Conservation (phyloP, 495 filamentous ascomycete species). For the Parathielavia appendiculata region DNA sequence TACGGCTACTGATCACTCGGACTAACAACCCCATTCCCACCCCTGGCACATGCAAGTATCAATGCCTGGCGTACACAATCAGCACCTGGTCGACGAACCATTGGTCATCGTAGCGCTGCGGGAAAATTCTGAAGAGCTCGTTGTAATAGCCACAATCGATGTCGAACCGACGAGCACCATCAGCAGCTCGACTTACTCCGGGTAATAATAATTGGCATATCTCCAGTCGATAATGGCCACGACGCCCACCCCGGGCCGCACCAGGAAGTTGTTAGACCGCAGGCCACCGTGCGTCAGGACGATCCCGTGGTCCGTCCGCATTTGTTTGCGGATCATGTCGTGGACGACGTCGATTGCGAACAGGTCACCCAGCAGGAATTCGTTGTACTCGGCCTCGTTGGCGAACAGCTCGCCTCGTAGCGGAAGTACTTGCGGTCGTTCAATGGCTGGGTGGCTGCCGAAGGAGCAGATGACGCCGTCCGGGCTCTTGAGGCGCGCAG, state of each 20-base stretch:
- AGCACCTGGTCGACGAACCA: background rate
- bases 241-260: background rate
- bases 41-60: too few relatives aligned
- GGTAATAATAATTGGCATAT: background rate
- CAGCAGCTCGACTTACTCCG: slow-evolving; percentile 4
- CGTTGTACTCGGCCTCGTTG: slow-evolving; percentile 1
- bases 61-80: too few relatives aligned
- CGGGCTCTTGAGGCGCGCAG: slow-evolving; percentile 4
- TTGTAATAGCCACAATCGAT: background rate
- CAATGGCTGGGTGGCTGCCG: background rate
- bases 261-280: background rate
- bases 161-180: background rate
- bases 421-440: background rate
- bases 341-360: background rate
- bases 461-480: slow-evolving; percentile 9
- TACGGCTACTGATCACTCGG: too few relatives aligned
- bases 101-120: slow-evolving; percentile 7
- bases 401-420: slow-evolving; percentile 2
- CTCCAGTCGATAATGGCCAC: slow-evolving; percentile 4
- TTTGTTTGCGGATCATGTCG: background rate
- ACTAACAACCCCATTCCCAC: too few relatives aligned
- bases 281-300: slow-evolving; percentile 5
- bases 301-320: slow-evolving; percentile 2
- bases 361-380: background rate
- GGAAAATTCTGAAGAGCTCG: background rate